A percentile compares a stretch with the other conserved stretches of the same genome.
phyloP scores from a whole-genome alignment of 345 rosid species.

The Firmiana major region DNA sequence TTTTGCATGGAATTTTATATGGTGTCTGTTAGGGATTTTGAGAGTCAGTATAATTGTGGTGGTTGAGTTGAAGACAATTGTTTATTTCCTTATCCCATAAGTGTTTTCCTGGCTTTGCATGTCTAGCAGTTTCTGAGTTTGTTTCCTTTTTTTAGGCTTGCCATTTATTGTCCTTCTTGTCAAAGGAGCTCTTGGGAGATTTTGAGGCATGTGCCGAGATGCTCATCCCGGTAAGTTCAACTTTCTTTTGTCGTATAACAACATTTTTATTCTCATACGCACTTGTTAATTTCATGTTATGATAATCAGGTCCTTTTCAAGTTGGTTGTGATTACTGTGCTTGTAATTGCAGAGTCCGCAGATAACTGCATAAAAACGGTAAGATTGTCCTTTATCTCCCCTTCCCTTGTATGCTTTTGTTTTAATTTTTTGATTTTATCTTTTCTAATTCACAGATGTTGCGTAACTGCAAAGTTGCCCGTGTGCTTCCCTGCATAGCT shows the following conservation, averaged over 20 bases:
- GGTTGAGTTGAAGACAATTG: slow-evolving; percentile 6
- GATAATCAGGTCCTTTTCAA: slow-evolving; percentile 96
- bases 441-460: slow-evolving; percentile 60
- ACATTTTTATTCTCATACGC: slow-evolving; percentile 18
- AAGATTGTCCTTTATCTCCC: slow-evolving; percentile 14
- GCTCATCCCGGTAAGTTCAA: slow-evolving; percentile 79
- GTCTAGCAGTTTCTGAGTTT: slow-evolving; percentile 19
- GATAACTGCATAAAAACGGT: slow-evolving; percentile 99
- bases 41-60: neutral
- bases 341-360: slow-evolving; percentile 98
- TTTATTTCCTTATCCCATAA: neutral
- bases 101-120: slow-evolving; percentile 10
- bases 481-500: slow-evolving; percentile 90
- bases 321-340: slow-evolving; percentile 99
- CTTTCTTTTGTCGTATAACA: slow-evolving; percentile 6
- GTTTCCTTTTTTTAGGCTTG: slow-evolving; percentile 53
- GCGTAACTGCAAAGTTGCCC: slow-evolving; percentile 91
- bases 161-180: slow-evolving; percentile 86
- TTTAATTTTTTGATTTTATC: slow-evolving; percentile 10
- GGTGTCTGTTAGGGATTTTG: neutral
- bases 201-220: slow-evolving; percentile 94
- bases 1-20: neutral
- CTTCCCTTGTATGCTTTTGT: neutral
- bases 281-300: slow-evolving; percentile 33
- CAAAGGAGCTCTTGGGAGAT: slow-evolving; percentile 96